These are phyloP conservation scores for Rhodosporidiobolus odoratus DNA, from an alignment of 768 basidiomycete genomes.

Conservation along the genomic window DNA sequence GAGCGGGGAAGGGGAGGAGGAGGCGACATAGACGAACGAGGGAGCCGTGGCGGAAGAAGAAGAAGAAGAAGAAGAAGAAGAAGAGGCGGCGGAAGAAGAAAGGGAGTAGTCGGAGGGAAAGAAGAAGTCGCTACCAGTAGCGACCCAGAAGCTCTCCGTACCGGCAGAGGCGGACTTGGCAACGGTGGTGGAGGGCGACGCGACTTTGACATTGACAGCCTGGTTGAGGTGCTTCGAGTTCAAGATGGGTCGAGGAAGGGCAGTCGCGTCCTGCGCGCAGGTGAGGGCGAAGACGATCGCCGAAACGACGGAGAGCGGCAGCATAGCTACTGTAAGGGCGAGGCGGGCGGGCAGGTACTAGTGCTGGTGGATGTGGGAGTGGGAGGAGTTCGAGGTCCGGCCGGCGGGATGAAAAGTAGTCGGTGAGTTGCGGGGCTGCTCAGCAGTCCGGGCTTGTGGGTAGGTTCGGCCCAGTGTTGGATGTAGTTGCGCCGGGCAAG, in stretches of 20 bases:
- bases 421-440: neutral
- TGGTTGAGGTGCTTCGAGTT: constrained; percentile 16
- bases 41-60: neutral
- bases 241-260: constrained; percentile 14
- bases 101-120: neutral
- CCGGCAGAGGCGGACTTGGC: neutral
- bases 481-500: neutral
- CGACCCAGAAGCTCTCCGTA: neutral
- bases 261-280: neutral
- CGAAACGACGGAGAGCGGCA: no score
- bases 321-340: neutral
- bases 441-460: constrained; percentile 4
- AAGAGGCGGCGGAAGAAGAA: neutral
- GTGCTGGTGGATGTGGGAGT: neutral
- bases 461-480: neutral
- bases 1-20: no score
- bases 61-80: neutral
- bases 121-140: neutral
- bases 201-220: no score
- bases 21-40: no score
- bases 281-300: constrained; percentile 12
- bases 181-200: neutral
- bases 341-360: neutral
- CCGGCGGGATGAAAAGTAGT: constrained; percentile 6
- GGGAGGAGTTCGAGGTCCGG: constrained; percentile 6